Percentiles rank a stretch among this genome's conserved stretches.
Evolutionary conservation across 352 stramenopile species (phyloP).

Genomic region (Pythium monospermum): DNA sequence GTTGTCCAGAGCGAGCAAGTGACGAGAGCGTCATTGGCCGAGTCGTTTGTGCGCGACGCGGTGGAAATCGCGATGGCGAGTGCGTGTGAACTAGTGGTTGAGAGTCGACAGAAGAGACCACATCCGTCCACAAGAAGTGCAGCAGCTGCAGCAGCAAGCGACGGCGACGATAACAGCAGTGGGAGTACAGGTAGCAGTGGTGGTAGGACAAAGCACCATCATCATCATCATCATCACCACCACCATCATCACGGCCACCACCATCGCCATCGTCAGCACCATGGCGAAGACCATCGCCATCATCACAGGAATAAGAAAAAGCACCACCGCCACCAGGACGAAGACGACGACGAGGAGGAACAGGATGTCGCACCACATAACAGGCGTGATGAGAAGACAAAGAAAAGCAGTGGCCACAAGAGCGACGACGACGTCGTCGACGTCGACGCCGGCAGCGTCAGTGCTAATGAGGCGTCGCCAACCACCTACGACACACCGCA

Average conservation of each 20-base stretch:
- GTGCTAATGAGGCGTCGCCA: too few relatives aligned
- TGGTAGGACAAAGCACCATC: neutral
- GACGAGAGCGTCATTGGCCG: too few relatives aligned
- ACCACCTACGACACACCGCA: too few relatives aligned
- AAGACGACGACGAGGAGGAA: neutral
- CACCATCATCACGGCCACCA: constrained; percentile 1
- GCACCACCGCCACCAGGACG: neutral
- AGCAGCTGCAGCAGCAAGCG: too few relatives aligned
- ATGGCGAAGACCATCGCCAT: neutral
- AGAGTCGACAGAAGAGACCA: too few relatives aligned
- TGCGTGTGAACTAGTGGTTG: too few relatives aligned
- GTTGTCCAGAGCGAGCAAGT: too few relatives aligned
- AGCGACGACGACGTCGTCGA: neutral
- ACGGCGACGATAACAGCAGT: neutral
- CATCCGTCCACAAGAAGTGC: too few relatives aligned
- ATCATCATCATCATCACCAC: neutral
- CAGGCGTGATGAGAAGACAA: neutral
- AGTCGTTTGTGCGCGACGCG: too few relatives aligned
- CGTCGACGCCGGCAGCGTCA: too few relatives aligned
- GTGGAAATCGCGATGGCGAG: too few relatives aligned
- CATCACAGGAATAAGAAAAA: constrained; percentile 11
- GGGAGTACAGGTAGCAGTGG: neutral
- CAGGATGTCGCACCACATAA: constrained; percentile 12
- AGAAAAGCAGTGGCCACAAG: neutral
- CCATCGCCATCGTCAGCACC: constrained; percentile 1